phyloP scores from a whole-genome alignment of 495 filamentous ascomycete species.

The Penicillium angulare region DNA sequence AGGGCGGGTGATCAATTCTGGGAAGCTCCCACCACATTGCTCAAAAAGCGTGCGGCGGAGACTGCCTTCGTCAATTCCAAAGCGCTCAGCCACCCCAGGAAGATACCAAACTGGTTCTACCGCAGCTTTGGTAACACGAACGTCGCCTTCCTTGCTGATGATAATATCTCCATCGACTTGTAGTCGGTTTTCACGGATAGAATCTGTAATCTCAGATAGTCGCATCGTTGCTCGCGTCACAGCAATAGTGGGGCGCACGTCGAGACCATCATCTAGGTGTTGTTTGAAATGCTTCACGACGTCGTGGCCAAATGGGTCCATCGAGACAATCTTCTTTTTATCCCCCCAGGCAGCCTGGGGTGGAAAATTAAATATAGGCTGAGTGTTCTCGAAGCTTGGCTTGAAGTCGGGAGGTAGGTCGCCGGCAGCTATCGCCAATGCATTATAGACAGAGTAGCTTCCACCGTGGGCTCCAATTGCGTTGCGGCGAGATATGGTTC shows the following conservation, averaged over 20 bases:
- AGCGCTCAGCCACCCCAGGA: conserved; percentile 90
- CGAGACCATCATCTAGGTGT: conserved; percentile 65
- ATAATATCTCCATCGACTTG: conserved; percentile 90
- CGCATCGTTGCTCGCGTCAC: conserved; percentile 97
- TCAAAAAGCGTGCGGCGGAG: conserved; percentile 88
- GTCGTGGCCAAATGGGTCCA: conserved; percentile 93
- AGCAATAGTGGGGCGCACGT: conserved; percentile 92
- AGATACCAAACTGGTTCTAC: conserved; percentile 97
- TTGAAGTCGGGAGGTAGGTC: conserved; percentile 83
- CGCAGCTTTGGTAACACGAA: conserved; percentile 94
- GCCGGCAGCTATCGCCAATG: conserved; percentile 87
- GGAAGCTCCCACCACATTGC: conserved; percentile 90
- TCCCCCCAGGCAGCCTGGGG: conserved; percentile 88
- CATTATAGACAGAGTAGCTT: conserved; percentile 95
- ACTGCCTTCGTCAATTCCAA: conserved; percentile 89
- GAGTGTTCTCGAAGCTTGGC: conserved; percentile 92
- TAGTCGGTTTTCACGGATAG: conserved; percentile 73
- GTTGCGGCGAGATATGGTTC: conserved; percentile 82
- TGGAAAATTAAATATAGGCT: conserved; percentile 84
- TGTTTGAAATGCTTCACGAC: conserved; percentile 41
- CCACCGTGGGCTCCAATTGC: conserved; percentile 89
- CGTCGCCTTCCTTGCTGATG: conserved; percentile 75
- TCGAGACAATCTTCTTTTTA: conserved; percentile 92
- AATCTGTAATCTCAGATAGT: conserved; percentile 87
- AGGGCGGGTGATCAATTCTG: conserved; percentile 84